Base-by-base conservation (phyloP, 2,329 filamentous ascomycete species). In the Conoideocrella luteorostrata region DNA sequence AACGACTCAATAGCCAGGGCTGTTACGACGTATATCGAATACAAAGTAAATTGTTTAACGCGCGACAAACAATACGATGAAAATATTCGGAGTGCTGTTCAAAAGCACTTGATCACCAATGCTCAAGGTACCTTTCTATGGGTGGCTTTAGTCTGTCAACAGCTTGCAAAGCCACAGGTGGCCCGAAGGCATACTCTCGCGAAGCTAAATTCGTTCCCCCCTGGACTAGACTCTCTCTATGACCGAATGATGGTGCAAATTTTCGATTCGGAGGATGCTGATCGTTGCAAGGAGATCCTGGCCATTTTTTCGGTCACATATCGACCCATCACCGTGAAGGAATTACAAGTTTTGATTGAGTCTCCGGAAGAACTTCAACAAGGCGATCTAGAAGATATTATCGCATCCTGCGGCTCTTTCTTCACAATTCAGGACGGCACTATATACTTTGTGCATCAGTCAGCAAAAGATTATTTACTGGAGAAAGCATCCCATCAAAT, bases 401-500 rank as follows among this genome's bases (percentile, higher is more conserved):
- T 20, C 20, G 15, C 7, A 13, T 30, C 13, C 5, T 40, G 29
- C 12, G 29, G 21, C 15, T 29, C 17, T 22, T 35, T n/a, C 20
- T 13, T 23, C 12, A 15, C 10, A 17, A 9, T 33, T 11, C 36
- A 10, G 9, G 23, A 21, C 3, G 15, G 28, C 13, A 35, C 15
- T 9, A 17, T 17, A n/a, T 21, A 28, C 15, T 30, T 34, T 40
- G 21, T 21, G 7, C 36, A 40, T 46, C 61, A 68, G 44, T 71
- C 67, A 4, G 69, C 66, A 0, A 68, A 69, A 47, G 68, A 72
- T 15, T 68, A 57, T 47, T 44, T 74, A 2, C 23, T 49, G 5
- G 24, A 52, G 43, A 54, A 7, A 50, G 18, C 48, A 39, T 41
- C 39, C 5, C n/a, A 40, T n/a, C 32, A 47, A 11, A 51, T 68